Evolutionary conservation across 1,284 basidiomycete genomes (phyloP).

Genomic region (Trametes sp.): DNA sequence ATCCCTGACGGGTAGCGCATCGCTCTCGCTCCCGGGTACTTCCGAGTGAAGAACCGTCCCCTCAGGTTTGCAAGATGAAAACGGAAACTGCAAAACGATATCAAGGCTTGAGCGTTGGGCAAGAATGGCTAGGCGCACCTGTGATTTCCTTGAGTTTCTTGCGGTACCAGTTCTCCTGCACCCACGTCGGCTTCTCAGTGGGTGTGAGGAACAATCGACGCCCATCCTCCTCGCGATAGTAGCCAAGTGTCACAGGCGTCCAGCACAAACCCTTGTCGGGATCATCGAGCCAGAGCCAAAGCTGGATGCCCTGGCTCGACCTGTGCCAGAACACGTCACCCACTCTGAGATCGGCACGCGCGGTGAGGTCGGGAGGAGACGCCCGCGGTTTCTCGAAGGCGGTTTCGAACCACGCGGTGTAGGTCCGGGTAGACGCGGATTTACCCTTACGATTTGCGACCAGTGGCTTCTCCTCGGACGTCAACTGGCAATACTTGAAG

Average conservation of each 20-base stretch:
- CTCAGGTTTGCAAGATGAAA: too few relatives aligned
- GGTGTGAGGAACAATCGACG: not conserved
- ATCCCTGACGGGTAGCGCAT: too few relatives aligned
- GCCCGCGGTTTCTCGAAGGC: not conserved
- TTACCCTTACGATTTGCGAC: not conserved
- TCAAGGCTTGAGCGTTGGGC: too few relatives aligned
- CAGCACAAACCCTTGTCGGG: not conserved
- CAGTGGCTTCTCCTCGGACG: not conserved
- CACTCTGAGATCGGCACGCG: not conserved
- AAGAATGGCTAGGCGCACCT: not conserved
- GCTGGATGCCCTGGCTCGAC: not conserved
- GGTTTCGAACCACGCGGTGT: slow-evolving; percentile 4
- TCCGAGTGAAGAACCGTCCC: too few relatives aligned
- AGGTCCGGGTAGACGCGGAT: not conserved
- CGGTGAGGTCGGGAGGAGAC: not conserved
- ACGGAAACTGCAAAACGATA: too few relatives aligned
- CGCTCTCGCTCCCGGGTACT: too few relatives aligned
- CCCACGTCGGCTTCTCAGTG: not conserved
- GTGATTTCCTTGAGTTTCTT: not conserved
- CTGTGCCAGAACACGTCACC: slow-evolving; percentile 6
- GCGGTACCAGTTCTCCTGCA: not conserved
- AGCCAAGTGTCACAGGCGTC: not conserved
- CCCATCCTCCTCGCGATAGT: not conserved
- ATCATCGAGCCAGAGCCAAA: not conserved
- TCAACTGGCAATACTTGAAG: not conserved